Evolutionary conservation across 768 basidiomycete genomes (phyloP), one percentile per base, ranked within the genome.

Genomic region (Lactarius akahatsu): DNA sequence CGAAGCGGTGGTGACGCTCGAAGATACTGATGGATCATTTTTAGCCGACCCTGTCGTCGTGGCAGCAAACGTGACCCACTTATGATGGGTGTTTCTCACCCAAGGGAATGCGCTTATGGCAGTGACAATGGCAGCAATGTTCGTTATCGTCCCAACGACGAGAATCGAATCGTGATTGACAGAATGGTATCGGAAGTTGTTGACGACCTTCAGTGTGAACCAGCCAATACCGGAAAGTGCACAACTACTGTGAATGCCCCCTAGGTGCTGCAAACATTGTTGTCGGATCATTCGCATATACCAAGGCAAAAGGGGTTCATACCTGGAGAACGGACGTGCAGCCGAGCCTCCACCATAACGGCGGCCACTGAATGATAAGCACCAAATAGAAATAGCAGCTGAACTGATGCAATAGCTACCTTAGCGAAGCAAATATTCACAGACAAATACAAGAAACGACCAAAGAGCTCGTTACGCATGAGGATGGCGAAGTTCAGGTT

Each of bases 381-480:
- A 43, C 52, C 20, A 52, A 16, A 41, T 13, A 32, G 32, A 59
- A 38, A 64, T 57, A 60, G 32, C 56, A 45, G 64, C 45, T 20
- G 60, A 20, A 41, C 54, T 43, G 41, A 6, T 30, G 30, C 1
- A 26, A 54, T 30, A 67, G 75, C 15, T 69, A 85, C 87, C 82
- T 90, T 92, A 20, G 89, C 88, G 68, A 94, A 92, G 34, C 82
- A 75, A 0, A 85, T 89, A 73, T 91, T 93, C 68, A 90, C 82
- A 26, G 87, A 71, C 56, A 86, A 75, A 73, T 92, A 94, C 16
- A 94, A 72, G 41, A 86, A 75, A n/a, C 92, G 87, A 10, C 90
- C 89, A 68, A 93, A 93, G 1, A 92, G 78, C 70, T 94, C 92
- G 71, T 94, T 94, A 28, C 92, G 82, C 80, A 91, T 85, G 26